A percentile compares a stretch with the other conserved stretches of the same genome.
Evolutionary conservation across 805 yeast genomes (phyloP).

Genomic region (Metschnikowia similis): DNA sequence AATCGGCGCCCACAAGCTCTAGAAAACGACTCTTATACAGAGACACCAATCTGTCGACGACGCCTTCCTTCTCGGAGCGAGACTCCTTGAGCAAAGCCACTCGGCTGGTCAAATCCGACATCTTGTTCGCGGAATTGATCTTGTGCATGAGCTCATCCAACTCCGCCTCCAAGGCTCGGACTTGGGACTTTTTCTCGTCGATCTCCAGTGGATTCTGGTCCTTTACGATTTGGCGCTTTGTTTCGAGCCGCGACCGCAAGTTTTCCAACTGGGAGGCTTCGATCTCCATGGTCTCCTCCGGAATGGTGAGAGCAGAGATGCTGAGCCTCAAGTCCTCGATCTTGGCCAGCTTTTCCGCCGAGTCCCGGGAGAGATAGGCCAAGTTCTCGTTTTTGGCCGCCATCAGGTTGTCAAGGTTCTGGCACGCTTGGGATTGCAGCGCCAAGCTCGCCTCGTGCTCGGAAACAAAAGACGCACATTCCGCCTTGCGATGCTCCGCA

Average conservation of each 20-base stretch:
- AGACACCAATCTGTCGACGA: slow-evolving; percentile 24
- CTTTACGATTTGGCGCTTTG: slow-evolving; percentile 19
- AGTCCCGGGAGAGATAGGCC: slow-evolving; percentile 26
- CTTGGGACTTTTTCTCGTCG: slow-evolving; percentile 33
- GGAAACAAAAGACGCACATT: not conserved
- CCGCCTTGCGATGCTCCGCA: not conserved
- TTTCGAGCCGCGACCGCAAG: slow-evolving; percentile 32
- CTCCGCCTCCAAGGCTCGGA: slow-evolving; percentile 23
- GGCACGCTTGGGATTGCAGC: not conserved
- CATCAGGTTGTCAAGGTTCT: not conserved
- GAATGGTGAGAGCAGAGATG: slow-evolving; percentile 33
- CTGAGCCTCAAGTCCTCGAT: slow-evolving; percentile 14
- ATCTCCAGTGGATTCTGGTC: slow-evolving; percentile 32
- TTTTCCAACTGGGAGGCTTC: slow-evolving; percentile 41
- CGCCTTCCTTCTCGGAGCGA: slow-evolving; percentile 23
- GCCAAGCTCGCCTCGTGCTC: not conserved
- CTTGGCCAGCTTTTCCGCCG: not conserved
- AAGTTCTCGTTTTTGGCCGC: slow-evolving; percentile 36
- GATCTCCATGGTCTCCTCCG: slow-evolving; percentile 45
- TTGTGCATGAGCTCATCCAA: slow-evolving; percentile 52
- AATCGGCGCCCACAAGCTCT: slow-evolving; percentile 11
- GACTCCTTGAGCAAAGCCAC: slow-evolving; percentile 44
- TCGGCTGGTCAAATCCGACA: slow-evolving; percentile 56
- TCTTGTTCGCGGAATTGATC: slow-evolving; percentile 49
- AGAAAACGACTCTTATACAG: slow-evolving; percentile 21